phyloP scores from a whole-genome alignment of 2,329 filamentous ascomycete species.

The Drechslerella stenobrocha region DNA sequence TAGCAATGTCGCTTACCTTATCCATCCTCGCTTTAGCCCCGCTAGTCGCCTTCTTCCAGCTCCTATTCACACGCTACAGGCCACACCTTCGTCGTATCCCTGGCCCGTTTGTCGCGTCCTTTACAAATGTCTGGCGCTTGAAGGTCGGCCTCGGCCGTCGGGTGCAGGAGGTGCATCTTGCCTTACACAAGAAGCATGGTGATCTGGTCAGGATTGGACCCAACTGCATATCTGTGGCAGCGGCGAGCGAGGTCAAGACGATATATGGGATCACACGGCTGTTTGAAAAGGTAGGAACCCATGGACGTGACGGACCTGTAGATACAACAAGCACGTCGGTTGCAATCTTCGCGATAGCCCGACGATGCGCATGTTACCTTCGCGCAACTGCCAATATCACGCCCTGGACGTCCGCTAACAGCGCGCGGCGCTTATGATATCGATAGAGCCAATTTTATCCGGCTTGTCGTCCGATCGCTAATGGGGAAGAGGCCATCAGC shows the following conservation, averaged over 20 bases:
- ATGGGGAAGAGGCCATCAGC: conserved; percentile 25
- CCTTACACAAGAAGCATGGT: conserved; percentile 71
- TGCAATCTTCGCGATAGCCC: too few relatives aligned
- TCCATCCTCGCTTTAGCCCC: conserved; percentile 9
- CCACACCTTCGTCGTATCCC: conserved; percentile 59
- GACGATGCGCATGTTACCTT: neutral
- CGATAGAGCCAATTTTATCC: conserved; percentile 41
- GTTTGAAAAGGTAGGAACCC: conserved; percentile 28
- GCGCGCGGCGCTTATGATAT: too few relatives aligned
- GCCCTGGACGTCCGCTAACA: too few relatives aligned
- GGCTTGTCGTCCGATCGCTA: conserved; percentile 22
- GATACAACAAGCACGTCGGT: too few relatives aligned
- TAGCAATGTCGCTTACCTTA: conserved; percentile 19
- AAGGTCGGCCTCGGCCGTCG: conserved; percentile 67
- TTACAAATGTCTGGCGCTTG: conserved; percentile 75
- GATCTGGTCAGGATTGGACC: conserved; percentile 65
- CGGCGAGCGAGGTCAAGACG: conserved; percentile 29
- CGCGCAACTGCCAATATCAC: neutral
- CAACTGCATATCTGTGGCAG: conserved; percentile 26
- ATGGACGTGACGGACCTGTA: too few relatives aligned
- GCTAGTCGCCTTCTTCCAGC: conserved; percentile 9
- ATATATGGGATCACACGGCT: conserved; percentile 41
- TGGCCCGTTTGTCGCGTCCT: conserved; percentile 69
- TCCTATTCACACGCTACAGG: conserved; percentile 30
- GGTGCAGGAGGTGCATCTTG: conserved; percentile 69